Conservation (phyloP, 2,329 filamentous ascomycete genomes). For the Xylaria multiplex region DNA sequence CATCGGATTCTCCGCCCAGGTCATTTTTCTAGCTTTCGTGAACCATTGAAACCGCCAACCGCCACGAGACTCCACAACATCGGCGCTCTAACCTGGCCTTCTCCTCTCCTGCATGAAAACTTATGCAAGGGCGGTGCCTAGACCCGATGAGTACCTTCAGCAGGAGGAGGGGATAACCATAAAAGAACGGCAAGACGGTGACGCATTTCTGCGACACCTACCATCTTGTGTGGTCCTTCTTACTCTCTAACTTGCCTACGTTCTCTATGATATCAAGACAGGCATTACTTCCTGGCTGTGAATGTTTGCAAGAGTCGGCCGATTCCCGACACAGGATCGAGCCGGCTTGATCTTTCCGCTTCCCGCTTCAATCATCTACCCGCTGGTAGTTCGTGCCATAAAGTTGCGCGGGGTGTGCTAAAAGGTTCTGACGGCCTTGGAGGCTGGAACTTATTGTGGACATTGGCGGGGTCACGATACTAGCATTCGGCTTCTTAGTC, state of each 20-base stretch:
- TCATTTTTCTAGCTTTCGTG: slow-evolving; percentile 1
- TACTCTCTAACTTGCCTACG: background rate
- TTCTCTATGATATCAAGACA: background rate
- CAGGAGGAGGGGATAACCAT: slow-evolving; percentile 12
- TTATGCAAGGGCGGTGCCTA: slow-evolving; percentile 38
- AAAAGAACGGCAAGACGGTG: slow-evolving; percentile 15
- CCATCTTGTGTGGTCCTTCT: slow-evolving; percentile 12
- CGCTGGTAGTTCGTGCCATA: background rate
- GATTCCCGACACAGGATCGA: slow-evolving; percentile 22
- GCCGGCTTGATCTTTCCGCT: slow-evolving; percentile 27
- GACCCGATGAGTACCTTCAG: slow-evolving; percentile 3
- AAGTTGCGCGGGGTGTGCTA: slow-evolving; percentile 27
- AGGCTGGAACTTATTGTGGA: slow-evolving; percentile 32
- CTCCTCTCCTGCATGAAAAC: slow-evolving; percentile 37
- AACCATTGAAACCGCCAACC: slow-evolving; percentile 28
- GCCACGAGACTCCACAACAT: slow-evolving; percentile 31
- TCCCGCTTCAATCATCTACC: slow-evolving; percentile 16
- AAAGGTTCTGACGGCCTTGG: slow-evolving; percentile 34
- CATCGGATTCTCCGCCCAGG: slow-evolving; percentile 35
- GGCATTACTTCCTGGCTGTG: background rate
- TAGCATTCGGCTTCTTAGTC: slow-evolving; percentile 36
- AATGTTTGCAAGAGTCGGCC: slow-evolving; percentile 18
- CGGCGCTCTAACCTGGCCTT: slow-evolving; percentile 10
- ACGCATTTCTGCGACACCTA: slow-evolving; percentile 14
- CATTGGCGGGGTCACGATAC: slow-evolving; percentile 46